Evolutionary conservation across 2,329 filamentous ascomycete genomes (phyloP), one percentile per base, ranked within the genome.

Genomic region (Colletotrichum eleusines): DNA sequence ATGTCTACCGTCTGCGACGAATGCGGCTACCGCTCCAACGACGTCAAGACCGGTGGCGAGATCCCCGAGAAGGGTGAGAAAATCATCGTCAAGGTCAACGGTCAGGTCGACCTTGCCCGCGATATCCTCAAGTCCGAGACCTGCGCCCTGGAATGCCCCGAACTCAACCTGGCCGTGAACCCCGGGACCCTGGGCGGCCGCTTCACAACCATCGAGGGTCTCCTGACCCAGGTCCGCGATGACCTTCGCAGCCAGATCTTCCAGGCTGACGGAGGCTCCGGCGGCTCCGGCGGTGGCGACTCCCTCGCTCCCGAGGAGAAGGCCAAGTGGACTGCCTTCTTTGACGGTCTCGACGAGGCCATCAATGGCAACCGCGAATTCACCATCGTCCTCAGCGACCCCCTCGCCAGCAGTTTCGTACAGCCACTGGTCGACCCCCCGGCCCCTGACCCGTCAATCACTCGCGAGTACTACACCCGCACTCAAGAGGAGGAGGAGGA

Each of bases 81-180:
- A 75, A 97, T 98, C 76, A 94, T 88, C 0, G 86, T 99, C 33
- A 84, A 87, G 63, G 92, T 98, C 66, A 89, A 83, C 42, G 79
- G 84, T 40, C 87, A 90, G 69, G 51, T 66, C 46, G 96, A 99
- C 80, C 87, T 99, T 53, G 92, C 91, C 16, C 90, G 96, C 73
- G 96, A 99, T 78, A 97, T 99, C 72, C 91, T 99, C 77, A 99
- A 99, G 85, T 94, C 93, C 75, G 96, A 99, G 81, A 96, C 92
- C 33, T 98, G 96, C 78, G 91, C 90, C 16, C 87, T 99, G 72
- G 89, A 91, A 77, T 97, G 94, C 79, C 92, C 94, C 0, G 95
- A 99, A 79, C 90, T 98, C 23, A 89, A 91, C 75, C 90, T 99
- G 14, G 89, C 91, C 63, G 94, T 98, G 73, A 94, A 97, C 81